Percentiles rank a stretch among this genome's conserved stretches.
phyloP scores from a whole-genome alignment of 106 monocot genomes.

The Posidonia australis region DNA sequence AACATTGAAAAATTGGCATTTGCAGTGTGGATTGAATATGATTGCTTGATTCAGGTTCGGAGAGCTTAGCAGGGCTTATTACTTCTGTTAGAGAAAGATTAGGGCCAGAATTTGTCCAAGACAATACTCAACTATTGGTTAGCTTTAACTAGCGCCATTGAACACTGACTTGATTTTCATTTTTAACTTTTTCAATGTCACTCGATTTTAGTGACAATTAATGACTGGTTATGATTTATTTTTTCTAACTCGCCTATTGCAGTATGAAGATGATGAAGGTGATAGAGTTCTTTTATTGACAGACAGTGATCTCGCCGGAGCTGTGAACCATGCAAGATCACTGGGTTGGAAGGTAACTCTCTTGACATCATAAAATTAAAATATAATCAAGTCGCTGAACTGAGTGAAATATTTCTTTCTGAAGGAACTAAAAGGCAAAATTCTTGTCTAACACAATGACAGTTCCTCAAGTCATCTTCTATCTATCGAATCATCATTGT shows the following conservation, averaged over 20 bases:
- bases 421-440: too few species aligned
- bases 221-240: background rate
- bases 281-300: constrained; percentile 64
- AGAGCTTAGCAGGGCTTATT: constrained; percentile 57
- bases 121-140: constrained; percentile 57
- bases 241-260: constrained; percentile 15
- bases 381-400: too few species aligned
- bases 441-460: too few species aligned
- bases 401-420: too few species aligned
- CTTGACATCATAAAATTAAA: too few species aligned
- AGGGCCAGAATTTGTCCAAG: constrained; percentile 27
- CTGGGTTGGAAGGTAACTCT: constrained; percentile 72
- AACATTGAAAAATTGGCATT: background rate
- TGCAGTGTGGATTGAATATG: background rate
- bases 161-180: too few species aligned
- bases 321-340: constrained; percentile 61
- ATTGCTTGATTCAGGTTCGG: constrained; percentile 31
- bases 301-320: constrained; percentile 66
- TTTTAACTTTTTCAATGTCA: background rate
- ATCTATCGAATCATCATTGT: too few species aligned
- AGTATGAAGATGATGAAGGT: constrained; percentile 98
- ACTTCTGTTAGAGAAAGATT: constrained; percentile 50
- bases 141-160: background rate
- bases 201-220: background rate
- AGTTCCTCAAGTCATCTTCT: too few species aligned